A percentile compares a stretch with the other conserved stretches of the same genome.
These are phyloP conservation scores for Trametes sp. DNA, from an alignment of 1,284 basidiomycete genomes.

Conservation along the genomic window DNA sequence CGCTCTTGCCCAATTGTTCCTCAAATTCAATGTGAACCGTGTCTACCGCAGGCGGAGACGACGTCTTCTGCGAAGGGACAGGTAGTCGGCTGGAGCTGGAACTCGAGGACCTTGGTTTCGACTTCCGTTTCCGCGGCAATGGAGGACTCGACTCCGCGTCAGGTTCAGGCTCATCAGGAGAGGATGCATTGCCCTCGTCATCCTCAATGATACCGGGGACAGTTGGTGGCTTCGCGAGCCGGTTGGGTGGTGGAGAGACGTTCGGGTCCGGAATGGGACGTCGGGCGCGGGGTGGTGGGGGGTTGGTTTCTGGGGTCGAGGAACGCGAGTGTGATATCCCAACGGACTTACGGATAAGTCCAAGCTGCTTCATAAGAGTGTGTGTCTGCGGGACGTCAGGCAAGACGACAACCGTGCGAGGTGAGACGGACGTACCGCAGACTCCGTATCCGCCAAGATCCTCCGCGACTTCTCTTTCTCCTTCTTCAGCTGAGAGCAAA, in stretches of 20 bases:
- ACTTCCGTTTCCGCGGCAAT: constrained; percentile 40
- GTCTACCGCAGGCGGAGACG: constrained; percentile 39
- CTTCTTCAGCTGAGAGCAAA: constrained; percentile 75
- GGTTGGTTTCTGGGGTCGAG: constrained; percentile 48
- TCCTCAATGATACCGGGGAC: constrained; percentile 74
- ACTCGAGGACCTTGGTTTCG: constrained; percentile 38
- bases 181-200: constrained; percentile 56
- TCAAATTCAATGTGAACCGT: constrained; percentile 41
- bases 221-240: constrained; percentile 70
- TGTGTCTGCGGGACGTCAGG: constrained; percentile 53
- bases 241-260: constrained; percentile 57
- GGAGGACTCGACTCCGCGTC: constrained; percentile 52
- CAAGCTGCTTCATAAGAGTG: constrained; percentile 69
- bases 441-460: constrained; percentile 74
- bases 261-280: constrained; percentile 50
- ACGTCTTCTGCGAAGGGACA: constrained; percentile 50
- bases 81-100: constrained; percentile 51
- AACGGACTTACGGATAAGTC: constrained; percentile 67
- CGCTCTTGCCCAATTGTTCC: constrained; percentile 40
- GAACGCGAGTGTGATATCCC: constrained; percentile 48
- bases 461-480: constrained; percentile 78
- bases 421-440: constrained; percentile 61
- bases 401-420: constrained; percentile 5
- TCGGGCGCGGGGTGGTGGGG: constrained; percentile 56
- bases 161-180: constrained; percentile 41